Base-by-base conservation (phyloP, 371 early-diverging fungal species). In the Mortierella sp. region DNA sequence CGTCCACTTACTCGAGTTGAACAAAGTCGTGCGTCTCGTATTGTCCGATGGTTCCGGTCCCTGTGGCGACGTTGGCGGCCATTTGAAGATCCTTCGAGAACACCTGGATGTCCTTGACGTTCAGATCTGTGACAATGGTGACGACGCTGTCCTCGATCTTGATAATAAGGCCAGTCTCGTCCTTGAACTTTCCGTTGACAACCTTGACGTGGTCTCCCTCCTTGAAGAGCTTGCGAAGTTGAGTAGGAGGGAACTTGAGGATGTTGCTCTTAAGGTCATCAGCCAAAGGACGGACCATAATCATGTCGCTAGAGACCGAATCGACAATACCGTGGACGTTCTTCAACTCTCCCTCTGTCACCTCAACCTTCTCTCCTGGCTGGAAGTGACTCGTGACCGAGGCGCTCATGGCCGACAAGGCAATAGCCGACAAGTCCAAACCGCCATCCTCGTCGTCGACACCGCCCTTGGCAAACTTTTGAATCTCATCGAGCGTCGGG, bases 131-230 rank as follows among this genome's bases (percentile, higher is more conserved):
- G 16, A 97, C 83, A 44, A 98, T 77, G 0, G 96, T 97, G 41
- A 94, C 94, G 45, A 96, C 91, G 22, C 91, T 93, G 29, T 93
- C 95, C 44, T 90, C 87, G 10, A 97, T 91, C 64, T 91, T 91
- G 48, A 97, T 88, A 64, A 99, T 93, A 90, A 97, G 87, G 73
- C 99, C 99, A 6, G 95, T 95, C 73, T 95, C 95, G 61, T 93
- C 96, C 80, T 90, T 91, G 79, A 92, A 93, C n/a, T 92, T 91
- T 39, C 99, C 99, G 50, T 93, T 91, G 55, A 96, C 91, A n/a
- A 98, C 98, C 85, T 95, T 93, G 76, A 98, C 98, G 70, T 97
- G 95, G 74, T 99, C 97, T 70, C 99, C 99, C 47, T 92, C 89
- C 19, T 88, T 86, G 82, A 97, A 99, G 50, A 91, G 90, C 87